Base-by-base conservation (phyloP, 164 flowering plant genomes). In the Houttuynia cordata region DNA sequence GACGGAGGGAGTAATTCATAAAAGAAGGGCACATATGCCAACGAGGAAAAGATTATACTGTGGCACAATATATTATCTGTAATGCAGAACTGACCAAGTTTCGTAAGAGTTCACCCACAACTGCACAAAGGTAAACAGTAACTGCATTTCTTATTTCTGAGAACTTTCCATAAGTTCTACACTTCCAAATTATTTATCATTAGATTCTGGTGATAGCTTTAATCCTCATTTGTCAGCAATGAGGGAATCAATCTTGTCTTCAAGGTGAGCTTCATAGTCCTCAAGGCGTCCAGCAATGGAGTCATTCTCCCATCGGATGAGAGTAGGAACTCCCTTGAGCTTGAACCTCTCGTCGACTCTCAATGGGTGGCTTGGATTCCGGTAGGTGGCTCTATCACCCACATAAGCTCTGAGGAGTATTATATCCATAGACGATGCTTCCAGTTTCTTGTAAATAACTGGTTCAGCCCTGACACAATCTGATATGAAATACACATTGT, bases 401-500 rank as follows among this genome's bases (percentile, higher is more conserved):
- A 86, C 98, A 73, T 76, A 93, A n/a, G 96, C 97, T 65, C 80
- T 75, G 69, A 93, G 69, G 14, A 93, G 79, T 13, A 73, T 78
- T 14, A 89, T 73, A 60, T 86, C 79, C 47, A 61, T 79, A 4
- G 83, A 19, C 21, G 78, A 75, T 24, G 80, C 83, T 70, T 82
- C 96, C 60, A 93, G 76, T 64, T 79, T 90, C 66, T 83, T 81
- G 83, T 83, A 82, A 56, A 93, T 90, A 21, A 86, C 83, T 8
- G 98, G 98, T 59, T 93, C 98, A 59, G 98, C 98, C 78, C 88
- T 82, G 58, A 84, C 96, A 72, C 98, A 93, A 67, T 93, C 98
- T 93, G 76, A 19, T 0, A 45, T 60, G 10, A 51, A 4, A 37
- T n/a, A 1, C 12, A 14, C 49, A 45, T 17, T 17, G n/a, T 53